These are phyloP conservation scores for Thermoascus crustaceus DNA, from an alignment of 2,329 filamentous ascomycete genomes.

Conservation along the genomic window DNA sequence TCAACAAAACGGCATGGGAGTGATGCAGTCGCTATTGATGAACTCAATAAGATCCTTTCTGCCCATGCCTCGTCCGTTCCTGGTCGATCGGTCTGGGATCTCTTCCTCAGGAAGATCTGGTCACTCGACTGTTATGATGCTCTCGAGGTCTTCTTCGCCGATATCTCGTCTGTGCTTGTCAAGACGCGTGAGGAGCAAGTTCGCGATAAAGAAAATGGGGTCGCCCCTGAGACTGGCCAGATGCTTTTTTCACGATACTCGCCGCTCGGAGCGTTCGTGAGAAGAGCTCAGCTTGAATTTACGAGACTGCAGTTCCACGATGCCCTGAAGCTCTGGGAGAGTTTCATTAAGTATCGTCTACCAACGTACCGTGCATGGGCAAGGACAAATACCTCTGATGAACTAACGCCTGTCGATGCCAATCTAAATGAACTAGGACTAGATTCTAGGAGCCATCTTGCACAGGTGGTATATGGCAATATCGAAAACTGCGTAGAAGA, in stretches of 20 bases:
- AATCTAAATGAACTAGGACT: slow-evolving; percentile 54
- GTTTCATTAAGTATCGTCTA: slow-evolving; percentile 72
- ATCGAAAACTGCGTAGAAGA: slow-evolving; percentile 36
- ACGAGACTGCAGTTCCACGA: slow-evolving; percentile 72
- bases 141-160: slow-evolving; percentile 67
- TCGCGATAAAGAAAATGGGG: slow-evolving; percentile 46
- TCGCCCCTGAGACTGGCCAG: slow-evolving; percentile 41
- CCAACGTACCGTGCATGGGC: slow-evolving; percentile 59
- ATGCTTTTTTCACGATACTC: slow-evolving; percentile 64
- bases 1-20: slow-evolving; percentile 20
- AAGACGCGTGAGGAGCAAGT: slow-evolving; percentile 56
- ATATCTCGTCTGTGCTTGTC: slow-evolving; percentile 49
- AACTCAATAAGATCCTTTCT: slow-evolving; percentile 42
- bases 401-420: slow-evolving; percentile 49
- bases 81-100: slow-evolving; percentile 77
- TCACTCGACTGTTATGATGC: slow-evolving; percentile 71
- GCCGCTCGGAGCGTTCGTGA: slow-evolving; percentile 72
- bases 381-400: slow-evolving; percentile 42
- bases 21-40: slow-evolving; percentile 32
- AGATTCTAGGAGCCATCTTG: slow-evolving; percentile 42
- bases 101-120: slow-evolving; percentile 77
- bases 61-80: slow-evolving; percentile 49
- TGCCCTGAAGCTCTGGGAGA: slow-evolving; percentile 68
- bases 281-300: slow-evolving; percentile 71
- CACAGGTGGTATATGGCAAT: slow-evolving; percentile 44